Percentiles rank a stretch among this genome's conserved stretches.
Evolutionary conservation across 2,329 filamentous ascomycete species (phyloP).

Genomic region (Dryadomyces sulphureus): DNA sequence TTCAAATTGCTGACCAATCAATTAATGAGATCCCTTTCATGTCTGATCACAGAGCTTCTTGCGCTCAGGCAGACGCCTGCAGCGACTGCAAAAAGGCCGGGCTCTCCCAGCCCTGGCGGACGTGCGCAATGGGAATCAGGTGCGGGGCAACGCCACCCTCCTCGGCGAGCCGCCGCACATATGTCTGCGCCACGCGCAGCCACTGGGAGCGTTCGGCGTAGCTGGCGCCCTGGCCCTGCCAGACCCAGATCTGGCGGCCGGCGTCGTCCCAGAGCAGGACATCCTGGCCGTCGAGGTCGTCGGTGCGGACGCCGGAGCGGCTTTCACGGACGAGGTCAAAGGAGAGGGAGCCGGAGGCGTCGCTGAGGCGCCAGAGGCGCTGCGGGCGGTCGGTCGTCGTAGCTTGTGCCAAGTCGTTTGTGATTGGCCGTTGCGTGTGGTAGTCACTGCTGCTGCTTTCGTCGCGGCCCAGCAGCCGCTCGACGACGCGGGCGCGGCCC

Average conservation of each 20-base stretch:
- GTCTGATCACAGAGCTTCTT: no score
- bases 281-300: constrained; percentile 42
- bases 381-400: constrained; percentile 23
- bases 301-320: constrained; percentile 20
- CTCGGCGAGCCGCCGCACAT: constrained; percentile 27
- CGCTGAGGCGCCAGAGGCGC: constrained; percentile 45
- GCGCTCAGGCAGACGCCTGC: neutral
- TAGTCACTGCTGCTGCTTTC: constrained; percentile 23
- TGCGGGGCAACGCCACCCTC: constrained; percentile 14
- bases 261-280: constrained; percentile 48
- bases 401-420: constrained; percentile 14
- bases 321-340: constrained; percentile 47
- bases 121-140: constrained; percentile 39
- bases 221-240: constrained; percentile 47
- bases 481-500: constrained; percentile 34
- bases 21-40: no score
- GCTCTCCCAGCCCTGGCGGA: constrained; percentile 40
- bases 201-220: constrained; percentile 42
- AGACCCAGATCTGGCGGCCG: constrained; percentile 47
- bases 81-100: constrained; percentile 28
- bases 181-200: constrained; percentile 43
- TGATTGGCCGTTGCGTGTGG: constrained; percentile 4
- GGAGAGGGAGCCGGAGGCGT: constrained; percentile 39
- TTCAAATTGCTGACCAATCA: no score
- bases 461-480: constrained; percentile 39